Evolutionary conservation across 148 eudicot species (phyloP).

Genomic region (Talinum fruticosum): DNA sequence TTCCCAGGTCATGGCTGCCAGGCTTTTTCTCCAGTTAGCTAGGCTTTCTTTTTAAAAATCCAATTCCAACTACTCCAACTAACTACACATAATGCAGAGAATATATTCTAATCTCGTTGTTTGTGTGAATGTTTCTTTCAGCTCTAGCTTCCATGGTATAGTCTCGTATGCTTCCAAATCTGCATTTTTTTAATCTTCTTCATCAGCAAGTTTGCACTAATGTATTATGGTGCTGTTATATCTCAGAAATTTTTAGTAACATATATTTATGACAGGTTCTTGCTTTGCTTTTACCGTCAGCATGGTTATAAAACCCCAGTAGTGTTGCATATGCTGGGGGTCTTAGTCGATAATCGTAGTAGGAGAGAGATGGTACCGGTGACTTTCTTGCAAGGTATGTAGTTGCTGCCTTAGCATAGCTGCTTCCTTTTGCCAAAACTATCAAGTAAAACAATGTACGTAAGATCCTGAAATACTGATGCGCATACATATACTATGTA

Average conservation of each 20-base stretch:
- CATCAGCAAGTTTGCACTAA: neutral
- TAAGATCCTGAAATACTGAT: neutral
- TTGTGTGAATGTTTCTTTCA: neutral
- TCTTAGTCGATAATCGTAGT: slow-evolving; percentile 10
- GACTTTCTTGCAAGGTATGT: slow-evolving; percentile 33
- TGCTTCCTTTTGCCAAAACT: slow-evolving; percentile 43
- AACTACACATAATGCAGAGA: neutral
- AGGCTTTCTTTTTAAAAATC: neutral
- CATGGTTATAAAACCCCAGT: neutral
- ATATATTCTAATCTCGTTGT: neutral
- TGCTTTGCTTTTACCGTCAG: neutral
- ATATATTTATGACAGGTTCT: neutral
- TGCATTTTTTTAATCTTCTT: neutral
- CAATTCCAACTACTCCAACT: neutral
- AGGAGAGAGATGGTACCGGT: slow-evolving; percentile 28
- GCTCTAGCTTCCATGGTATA: neutral
- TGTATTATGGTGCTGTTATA: neutral
- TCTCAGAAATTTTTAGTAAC: neutral
- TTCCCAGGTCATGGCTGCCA: neutral
- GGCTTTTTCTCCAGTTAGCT: neutral
- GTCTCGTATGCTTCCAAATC: neutral
- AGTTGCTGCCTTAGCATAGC: slow-evolving; percentile 32
- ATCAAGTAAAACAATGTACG: slow-evolving; percentile 12
- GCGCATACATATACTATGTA: neutral
- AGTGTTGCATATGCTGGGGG: neutral